Percentiles rank a stretch among this genome's conserved stretches.
These are phyloP conservation scores for Gryganskiella cystojenkinii DNA, from an alignment of 192 early-diverging fungal genomes.

Conservation along the genomic window DNA sequence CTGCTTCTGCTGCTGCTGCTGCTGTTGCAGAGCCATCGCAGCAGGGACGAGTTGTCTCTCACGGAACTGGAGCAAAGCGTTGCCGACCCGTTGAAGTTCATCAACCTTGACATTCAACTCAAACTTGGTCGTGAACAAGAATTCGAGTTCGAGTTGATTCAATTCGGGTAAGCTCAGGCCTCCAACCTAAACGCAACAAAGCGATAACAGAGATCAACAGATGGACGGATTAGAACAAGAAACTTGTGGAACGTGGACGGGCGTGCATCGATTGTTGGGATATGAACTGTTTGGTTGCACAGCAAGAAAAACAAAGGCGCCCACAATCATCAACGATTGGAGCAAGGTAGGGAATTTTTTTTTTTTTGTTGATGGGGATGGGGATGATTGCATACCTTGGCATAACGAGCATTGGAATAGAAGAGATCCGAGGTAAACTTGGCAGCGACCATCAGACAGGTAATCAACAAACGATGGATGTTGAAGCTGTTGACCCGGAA, in stretches of 20 bases:
- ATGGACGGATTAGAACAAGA: no score
- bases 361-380: background rate
- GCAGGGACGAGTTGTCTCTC: conserved; percentile 14
- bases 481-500: conserved; percentile 72
- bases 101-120: conserved; percentile 71
- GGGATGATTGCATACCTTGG: conserved; percentile 57
- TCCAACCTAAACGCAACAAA: conserved; percentile 64
- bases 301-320: no score
- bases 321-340: conserved; percentile 1
- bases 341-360: background rate
- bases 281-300: no score
- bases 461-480: conserved; percentile 76
- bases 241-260: background rate
- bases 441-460: conserved; percentile 75
- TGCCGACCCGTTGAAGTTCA: conserved; percentile 63
- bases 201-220: no score
- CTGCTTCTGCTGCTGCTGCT: conserved; percentile 8
- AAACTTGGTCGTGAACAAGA: conserved; percentile 76
- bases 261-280: no score
- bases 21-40: background rate
- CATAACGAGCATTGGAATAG: conserved; percentile 80
- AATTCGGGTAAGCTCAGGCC: conserved; percentile 75
- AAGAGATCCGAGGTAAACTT: conserved; percentile 83
- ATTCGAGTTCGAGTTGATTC: conserved; percentile 81
- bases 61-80: conserved; percentile 28